Evolutionary conservation across 306 rosid genomes (phyloP).

Genomic region (Potentilla sterilis): DNA sequence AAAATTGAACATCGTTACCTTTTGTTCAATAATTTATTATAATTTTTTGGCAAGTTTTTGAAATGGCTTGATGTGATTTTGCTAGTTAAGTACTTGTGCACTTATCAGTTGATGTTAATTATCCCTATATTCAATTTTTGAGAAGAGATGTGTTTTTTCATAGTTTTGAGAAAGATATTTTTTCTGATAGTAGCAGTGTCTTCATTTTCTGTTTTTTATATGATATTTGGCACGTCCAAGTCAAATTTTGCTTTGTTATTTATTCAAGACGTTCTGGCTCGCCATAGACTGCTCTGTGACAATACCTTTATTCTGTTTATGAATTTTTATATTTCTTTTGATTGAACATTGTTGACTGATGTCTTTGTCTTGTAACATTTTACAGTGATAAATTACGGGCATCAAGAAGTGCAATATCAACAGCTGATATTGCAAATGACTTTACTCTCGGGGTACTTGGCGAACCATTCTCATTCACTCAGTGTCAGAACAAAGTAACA

Average conservation of each 20-base stretch:
- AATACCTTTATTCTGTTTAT: background rate
- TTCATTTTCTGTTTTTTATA: no score
- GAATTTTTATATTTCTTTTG: background rate
- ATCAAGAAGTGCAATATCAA: conserved; percentile 82
- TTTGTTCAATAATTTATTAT: background rate
- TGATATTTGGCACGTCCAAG: no score
- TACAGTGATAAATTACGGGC: conserved; percentile 75
- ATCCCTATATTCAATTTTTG: background rate
- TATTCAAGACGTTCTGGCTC: background rate
- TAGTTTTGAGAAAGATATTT: background rate
- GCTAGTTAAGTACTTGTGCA: background rate
- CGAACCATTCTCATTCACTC: conserved; percentile 68
- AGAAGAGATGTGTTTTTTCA: background rate
- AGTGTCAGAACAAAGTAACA: conserved; percentile 72
- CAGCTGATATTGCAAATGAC: conserved; percentile 76
- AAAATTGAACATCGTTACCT: conserved; percentile 14
- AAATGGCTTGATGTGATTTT: background rate
- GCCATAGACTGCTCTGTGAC: background rate
- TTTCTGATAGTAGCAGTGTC: background rate
- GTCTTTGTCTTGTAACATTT: conserved; percentile 20
- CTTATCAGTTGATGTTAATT: background rate
- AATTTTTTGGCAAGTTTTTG: background rate
- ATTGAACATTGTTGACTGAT: background rate
- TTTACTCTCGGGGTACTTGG: conserved; percentile 62
- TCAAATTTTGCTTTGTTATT: no score